phyloP scores from a whole-genome alignment of 2,329 filamentous ascomycete genomes.

The Hypoxylon sp. region DNA sequence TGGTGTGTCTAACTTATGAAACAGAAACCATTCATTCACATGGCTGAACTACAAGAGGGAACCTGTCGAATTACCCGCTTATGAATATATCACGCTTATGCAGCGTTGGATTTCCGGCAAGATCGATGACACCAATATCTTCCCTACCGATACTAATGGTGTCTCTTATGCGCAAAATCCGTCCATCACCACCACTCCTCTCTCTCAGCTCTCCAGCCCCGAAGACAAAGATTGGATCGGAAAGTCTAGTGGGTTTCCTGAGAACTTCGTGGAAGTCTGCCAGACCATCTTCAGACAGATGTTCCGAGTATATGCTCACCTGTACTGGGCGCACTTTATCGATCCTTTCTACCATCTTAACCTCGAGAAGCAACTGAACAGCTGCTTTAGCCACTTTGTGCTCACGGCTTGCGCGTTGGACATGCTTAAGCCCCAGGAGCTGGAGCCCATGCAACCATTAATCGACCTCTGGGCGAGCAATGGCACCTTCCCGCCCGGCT shows the following conservation, averaged over 20 bases:
- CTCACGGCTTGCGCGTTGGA: slow-evolving; percentile 84
- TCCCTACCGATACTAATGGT: slow-evolving; percentile 85
- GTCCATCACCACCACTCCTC: slow-evolving; percentile 69
- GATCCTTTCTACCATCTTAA: slow-evolving; percentile 88
- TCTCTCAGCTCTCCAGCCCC: slow-evolving; percentile 73
- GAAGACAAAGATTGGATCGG: slow-evolving; percentile 84
- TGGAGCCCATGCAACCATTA: slow-evolving; percentile 95
- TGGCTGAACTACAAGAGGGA: slow-evolving; percentile 92
- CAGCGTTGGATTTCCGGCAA: slow-evolving; percentile 98
- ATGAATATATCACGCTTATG: slow-evolving; percentile 94
- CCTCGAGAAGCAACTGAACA: slow-evolving; percentile 85
- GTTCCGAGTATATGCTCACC: slow-evolving; percentile 97
- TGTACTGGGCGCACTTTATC: slow-evolving; percentile 96
- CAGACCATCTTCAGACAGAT: slow-evolving; percentile 97
- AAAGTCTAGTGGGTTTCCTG: slow-evolving; percentile 92
- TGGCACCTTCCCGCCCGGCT: slow-evolving; percentile 85
- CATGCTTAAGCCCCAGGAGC: slow-evolving; percentile 88
- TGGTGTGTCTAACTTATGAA: slow-evolving; percentile 35
- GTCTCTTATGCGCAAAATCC: slow-evolving; percentile 77
- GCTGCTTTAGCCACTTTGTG: slow-evolving; percentile 88
- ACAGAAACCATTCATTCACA: slow-evolving; percentile 91
- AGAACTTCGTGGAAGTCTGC: slow-evolving; percentile 90
- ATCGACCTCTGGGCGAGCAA: slow-evolving; percentile 93
- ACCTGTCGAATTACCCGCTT: slow-evolving; percentile 91
- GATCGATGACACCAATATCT: slow-evolving; percentile 89